Percentiles rank a stretch among this genome's conserved stretches.
phyloP scores from a whole-genome alignment of 2,329 filamentous ascomycete species.

The Myotisia sp. region DNA sequence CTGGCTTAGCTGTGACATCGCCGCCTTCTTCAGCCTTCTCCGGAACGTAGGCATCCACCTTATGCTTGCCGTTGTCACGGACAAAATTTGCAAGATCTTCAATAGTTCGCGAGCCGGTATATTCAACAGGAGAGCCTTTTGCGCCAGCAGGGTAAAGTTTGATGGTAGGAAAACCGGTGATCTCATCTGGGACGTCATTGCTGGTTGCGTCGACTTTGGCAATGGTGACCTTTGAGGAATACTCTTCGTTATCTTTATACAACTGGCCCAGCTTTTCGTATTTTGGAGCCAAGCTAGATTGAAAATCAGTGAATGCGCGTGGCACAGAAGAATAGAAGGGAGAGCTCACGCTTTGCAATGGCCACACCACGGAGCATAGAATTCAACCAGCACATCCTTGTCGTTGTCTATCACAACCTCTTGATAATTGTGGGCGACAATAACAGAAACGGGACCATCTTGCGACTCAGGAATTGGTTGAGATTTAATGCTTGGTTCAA shows the following conservation, averaged over 20 bases:
- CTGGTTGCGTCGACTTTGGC: conserved; percentile 89
- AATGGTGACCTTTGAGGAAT: conserved; percentile 48
- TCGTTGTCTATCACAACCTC: conserved; percentile 79
- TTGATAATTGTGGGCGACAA: conserved; percentile 91
- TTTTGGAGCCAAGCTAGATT: conserved; percentile 45
- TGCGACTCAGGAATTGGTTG: conserved; percentile 91
- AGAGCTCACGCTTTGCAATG: conserved; percentile 50
- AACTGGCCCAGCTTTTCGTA: conserved; percentile 50
- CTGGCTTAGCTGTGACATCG: conserved; percentile 16
- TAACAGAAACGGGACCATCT: conserved; percentile 70
- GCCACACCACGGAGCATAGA: conserved; percentile 80
- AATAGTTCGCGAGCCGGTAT: conserved; percentile 72
- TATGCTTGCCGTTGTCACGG: conserved; percentile 86
- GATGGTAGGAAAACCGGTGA: conserved; percentile 97
- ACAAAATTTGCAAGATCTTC: conserved; percentile 89
- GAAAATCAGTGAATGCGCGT: conserved; percentile 5
- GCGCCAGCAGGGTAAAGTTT: conserved; percentile 87
- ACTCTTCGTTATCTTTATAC: conserved; percentile 37
- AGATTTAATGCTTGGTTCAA: conserved; percentile 95
- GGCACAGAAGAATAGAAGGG: conserved; percentile 3
- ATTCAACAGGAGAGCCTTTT: conserved; percentile 75
- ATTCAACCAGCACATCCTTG: conserved; percentile 96
- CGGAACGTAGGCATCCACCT: conserved; percentile 51
- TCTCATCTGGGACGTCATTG: conserved; percentile 95
- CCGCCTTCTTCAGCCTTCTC: conserved; percentile 39